Conservation (phyloP, 495 filamentous ascomycete species). For the Podospora conica region DNA sequence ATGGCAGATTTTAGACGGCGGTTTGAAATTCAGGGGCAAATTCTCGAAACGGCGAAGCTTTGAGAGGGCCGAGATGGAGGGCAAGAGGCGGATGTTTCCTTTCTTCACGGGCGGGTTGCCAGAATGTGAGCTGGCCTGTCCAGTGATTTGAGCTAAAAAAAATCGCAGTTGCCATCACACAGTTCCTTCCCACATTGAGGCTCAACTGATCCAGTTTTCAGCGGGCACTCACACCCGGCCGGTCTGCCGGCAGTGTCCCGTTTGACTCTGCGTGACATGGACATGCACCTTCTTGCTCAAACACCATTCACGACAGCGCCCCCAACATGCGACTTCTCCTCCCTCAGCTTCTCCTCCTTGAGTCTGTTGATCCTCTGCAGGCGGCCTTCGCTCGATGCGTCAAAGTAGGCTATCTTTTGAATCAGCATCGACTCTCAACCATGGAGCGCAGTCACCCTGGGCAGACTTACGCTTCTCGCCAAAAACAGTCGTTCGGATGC, state of each 20-base stretch:
- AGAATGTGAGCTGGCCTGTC: too few species aligned
- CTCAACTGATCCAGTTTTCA: too few species aligned
- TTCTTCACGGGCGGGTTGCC: too few species aligned
- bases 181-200: neutral
- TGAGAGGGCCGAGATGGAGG: too few species aligned
- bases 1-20: neutral
- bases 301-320: neutral
- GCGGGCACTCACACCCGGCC: too few species aligned
- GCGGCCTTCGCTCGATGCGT: slow-evolving; percentile 45
- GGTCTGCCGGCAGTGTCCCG: neutral
- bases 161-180: neutral
- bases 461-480: slow-evolving; percentile 46
- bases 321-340: neutral
- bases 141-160: neutral
- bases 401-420: slow-evolving; percentile 37
- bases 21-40: neutral
- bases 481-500: slow-evolving; percentile 49
- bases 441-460: neutral
- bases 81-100: too few species aligned
- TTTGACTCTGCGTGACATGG: neutral
- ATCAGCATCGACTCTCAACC: neutral
- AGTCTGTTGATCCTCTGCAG: slow-evolving; percentile 25
- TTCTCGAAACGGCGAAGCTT: neutral
- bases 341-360: slow-evolving; percentile 8
- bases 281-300: neutral